phyloP scores from a whole-genome alignment of 768 basidiomycete species.

The Phanerochaete sordida region DNA sequence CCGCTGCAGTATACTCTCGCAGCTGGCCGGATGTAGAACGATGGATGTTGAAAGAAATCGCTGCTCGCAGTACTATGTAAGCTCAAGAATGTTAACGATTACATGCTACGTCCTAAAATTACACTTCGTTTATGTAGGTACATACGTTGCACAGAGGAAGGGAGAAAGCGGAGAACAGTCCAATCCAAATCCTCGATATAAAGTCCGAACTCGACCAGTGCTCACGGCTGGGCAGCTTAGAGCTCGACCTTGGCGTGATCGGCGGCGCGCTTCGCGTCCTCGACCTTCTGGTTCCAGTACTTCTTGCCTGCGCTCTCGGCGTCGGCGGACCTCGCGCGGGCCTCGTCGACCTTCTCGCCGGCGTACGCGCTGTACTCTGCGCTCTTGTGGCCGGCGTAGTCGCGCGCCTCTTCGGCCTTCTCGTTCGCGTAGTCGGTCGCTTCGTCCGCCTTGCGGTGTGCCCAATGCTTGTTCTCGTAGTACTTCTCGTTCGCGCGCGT shows the following conservation, averaged over 20 bases:
- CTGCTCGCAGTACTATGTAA: no score
- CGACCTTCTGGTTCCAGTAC: constrained; percentile 35
- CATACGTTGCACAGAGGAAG: no score
- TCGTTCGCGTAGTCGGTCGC: constrained; percentile 20
- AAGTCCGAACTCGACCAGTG: no score
- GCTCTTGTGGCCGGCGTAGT: constrained; percentile 17
- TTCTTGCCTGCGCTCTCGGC: constrained; percentile 20
- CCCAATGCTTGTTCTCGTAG: constrained; percentile 20
- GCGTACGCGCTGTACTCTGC: constrained; percentile 5
- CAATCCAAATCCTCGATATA: no score
- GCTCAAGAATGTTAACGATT: no score
- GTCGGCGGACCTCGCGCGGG: constrained; percentile 27
- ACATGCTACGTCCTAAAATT: no score
- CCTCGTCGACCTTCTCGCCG: constrained; percentile 21
- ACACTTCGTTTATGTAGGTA: no score
- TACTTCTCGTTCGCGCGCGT: constrained; percentile 21
- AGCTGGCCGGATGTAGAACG: no score
- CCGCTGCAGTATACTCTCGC: no score
- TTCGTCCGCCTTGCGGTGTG: constrained; percentile 22
- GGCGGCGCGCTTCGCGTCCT: constrained; percentile 25
- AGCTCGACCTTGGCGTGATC: constrained; percentile 39
- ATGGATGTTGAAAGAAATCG: no score
- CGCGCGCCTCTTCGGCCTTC: constrained; percentile 20
- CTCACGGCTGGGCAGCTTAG: constrained; percentile 13
- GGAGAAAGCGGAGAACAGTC: no score